A percentile compares a stretch with the other conserved stretches of the same genome.
These are phyloP conservation scores for Claviceps citrina DNA, from an alignment of 2,329 filamentous ascomycete species.

Conservation along the genomic window DNA sequence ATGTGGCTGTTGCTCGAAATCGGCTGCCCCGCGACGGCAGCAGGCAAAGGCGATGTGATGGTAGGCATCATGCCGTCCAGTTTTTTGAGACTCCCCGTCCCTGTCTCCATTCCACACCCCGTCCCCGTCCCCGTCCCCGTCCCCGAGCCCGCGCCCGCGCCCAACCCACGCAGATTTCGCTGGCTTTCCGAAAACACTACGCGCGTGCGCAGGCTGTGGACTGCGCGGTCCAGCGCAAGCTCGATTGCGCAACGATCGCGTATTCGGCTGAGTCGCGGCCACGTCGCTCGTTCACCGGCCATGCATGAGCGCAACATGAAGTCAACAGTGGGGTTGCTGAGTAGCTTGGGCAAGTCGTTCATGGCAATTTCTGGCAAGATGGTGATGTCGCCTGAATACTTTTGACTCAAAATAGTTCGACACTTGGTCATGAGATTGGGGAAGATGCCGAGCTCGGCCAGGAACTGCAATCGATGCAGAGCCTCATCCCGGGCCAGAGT, in stretches of 20 bases:
- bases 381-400: conserved; percentile 89
- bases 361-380: conserved; percentile 70
- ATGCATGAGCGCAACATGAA: conserved; percentile 73
- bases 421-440: conserved; percentile 66
- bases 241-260: conserved; percentile 81
- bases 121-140: no score
- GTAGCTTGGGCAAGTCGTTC: conserved; percentile 57
- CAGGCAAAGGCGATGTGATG: not conserved
- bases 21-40: not conserved
- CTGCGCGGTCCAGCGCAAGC: conserved; percentile 62
- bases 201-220: conserved; percentile 50
- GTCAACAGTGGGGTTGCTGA: conserved; percentile 70
- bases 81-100: no score
- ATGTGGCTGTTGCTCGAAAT: conserved; percentile 14
- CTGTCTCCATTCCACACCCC: no score
- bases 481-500: conserved; percentile 65
- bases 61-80: conserved; percentile 7
- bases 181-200: conserved; percentile 56
- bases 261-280: conserved; percentile 77
- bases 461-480: conserved; percentile 63
- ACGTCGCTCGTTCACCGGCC: conserved; percentile 72
- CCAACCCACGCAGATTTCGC: conserved; percentile 38
- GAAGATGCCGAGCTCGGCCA: conserved; percentile 67
- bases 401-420: conserved; percentile 70
- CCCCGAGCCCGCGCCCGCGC: conserved; percentile 15